These are phyloP conservation scores for Cercophora samala DNA, from an alignment of 495 filamentous ascomycete genomes.

Conservation along the genomic window DNA sequence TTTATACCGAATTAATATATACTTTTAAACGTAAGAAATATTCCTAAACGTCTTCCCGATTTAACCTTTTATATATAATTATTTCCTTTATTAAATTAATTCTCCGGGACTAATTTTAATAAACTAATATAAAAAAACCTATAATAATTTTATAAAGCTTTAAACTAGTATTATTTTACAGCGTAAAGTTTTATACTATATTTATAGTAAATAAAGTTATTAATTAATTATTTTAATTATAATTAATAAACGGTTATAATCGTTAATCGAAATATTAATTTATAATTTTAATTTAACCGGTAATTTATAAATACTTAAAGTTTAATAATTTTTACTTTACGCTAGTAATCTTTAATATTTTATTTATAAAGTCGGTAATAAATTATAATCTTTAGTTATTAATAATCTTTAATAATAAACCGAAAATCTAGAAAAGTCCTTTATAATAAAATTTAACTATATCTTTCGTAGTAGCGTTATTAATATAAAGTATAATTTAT, in stretches of 20 bases:
- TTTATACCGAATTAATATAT: neutral
- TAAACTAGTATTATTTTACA: neutral
- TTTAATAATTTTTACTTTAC: too few species aligned
- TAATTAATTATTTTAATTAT: neutral
- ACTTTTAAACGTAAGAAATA: neutral
- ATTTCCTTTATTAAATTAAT: too few species aligned
- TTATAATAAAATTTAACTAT: neutral
- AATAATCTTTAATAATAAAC: neutral
- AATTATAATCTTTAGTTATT: conserved; percentile 3
- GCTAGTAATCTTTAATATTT: neutral
- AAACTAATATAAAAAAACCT: neutral
- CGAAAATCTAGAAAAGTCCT: neutral
- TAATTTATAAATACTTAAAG: neutral
- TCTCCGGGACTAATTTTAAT: neutral
- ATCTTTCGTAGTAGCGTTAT: neutral
- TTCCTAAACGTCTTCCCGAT: neutral
- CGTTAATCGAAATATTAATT: conserved; percentile 1
- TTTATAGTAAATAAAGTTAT: neutral
- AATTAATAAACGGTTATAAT: neutral
- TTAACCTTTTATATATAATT: neutral
- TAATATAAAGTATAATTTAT: too few species aligned
- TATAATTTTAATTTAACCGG: neutral
- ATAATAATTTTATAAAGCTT: neutral
- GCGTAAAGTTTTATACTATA: neutral
- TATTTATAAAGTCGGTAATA: neutral